These are phyloP conservation scores for Monosporozyma yasuniensis DNA, from an alignment of 805 yeast species.

Conservation along the genomic window DNA sequence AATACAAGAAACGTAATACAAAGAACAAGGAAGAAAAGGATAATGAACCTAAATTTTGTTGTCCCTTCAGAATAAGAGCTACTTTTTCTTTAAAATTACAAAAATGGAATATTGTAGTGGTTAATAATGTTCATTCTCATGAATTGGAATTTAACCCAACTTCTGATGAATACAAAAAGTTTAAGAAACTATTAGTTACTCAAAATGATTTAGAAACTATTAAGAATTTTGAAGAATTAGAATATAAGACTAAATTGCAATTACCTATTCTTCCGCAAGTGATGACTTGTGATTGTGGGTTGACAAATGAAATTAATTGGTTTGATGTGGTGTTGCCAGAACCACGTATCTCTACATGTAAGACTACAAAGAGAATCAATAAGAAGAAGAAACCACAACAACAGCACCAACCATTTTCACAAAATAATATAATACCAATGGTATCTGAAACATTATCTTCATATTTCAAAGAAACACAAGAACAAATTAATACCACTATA, in stretches of 20 bases:
- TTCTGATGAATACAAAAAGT: constrained; percentile 28
- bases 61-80: constrained; percentile 59
- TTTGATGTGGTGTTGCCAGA: constrained; percentile 26
- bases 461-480: not conserved
- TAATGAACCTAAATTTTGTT: constrained; percentile 28
- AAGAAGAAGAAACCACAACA: constrained; percentile 1
- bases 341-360: constrained; percentile 7
- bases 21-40: not conserved
- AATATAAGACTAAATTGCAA: constrained; percentile 24
- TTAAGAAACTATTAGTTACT: constrained; percentile 21
- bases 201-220: constrained; percentile 23
- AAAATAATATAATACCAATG: not conserved
- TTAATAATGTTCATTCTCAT: constrained; percentile 53
- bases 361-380: constrained; percentile 4
- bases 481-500: not conserved
- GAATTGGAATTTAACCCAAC: constrained; percentile 29
- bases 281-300: constrained; percentile 31
- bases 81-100: constrained; percentile 43
- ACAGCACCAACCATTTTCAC: not conserved
- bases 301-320: constrained; percentile 27
- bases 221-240: constrained; percentile 27
- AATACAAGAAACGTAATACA: not conserved
- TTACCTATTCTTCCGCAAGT: constrained; percentile 24
- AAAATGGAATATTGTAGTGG: constrained; percentile 51
- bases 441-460: not conserved